Base-by-base conservation (phyloP, 495 filamentous ascomycete genomes). In the Daldinia bambusicola region DNA sequence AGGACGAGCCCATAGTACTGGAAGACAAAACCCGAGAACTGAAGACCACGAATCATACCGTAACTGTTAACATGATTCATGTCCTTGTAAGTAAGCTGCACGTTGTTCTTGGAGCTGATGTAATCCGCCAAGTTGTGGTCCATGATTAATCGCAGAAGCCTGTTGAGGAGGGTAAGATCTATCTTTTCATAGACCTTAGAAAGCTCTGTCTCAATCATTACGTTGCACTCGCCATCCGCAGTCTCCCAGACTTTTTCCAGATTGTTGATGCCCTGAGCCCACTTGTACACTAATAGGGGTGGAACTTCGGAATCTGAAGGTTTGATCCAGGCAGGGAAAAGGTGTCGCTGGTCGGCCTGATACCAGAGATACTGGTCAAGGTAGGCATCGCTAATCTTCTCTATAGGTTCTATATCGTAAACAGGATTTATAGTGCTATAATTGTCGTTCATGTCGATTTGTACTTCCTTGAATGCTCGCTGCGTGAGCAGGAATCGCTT, bases 21-120 rank as follows among this genome's bases (percentile, higher is more conserved):
- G 88, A 98, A 98, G 34, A 98, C 95, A 69, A 99, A 99, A 10
- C 91, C 96, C 1, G 95, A 97, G 79, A 99, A 99, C 76, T 98
- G 96, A 41, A 98, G 85, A 67, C 96, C 96, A 63, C 96, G 93
- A 74, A 98, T 98, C 89, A 99, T 89, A 57, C 96, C 96, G 75
- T 98, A 99, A 79, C 92, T 96, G 80, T 99, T 99, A 61, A 95
- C 96, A 77, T 99, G 96, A 75, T 97, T 98, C 96, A 99, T 99
- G 75, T 99, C 96, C 83, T 99, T 99, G 82, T 99, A 99, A 71
- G 95, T 98, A 61, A 99, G 86, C 74, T 98, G 94, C 14, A 99
- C 96, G 76, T 99, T 99, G 83, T 99, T 99, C 87, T 99, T 99
- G 4, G 94, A 93, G 10, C 94, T 97, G 78, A 99, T 99, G 80